Evolutionary conservation across 73 alveolate genomes (phyloP).

Genomic region (Tetrahymena elliotti): DNA sequence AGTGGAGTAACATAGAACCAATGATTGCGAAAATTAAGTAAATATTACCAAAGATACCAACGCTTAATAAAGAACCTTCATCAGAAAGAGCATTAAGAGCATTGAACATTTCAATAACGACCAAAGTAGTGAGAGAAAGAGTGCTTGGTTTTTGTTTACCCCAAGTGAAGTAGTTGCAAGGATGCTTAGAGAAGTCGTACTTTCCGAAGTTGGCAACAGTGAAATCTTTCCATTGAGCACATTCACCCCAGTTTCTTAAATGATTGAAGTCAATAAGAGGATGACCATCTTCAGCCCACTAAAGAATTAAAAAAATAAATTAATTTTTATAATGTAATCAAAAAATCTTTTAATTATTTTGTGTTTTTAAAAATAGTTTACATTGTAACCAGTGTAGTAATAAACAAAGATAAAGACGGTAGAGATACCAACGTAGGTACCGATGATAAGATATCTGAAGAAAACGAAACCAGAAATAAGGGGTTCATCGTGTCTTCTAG

Average conservation of each 20-base stretch:
- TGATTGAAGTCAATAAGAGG: constrained; percentile 18
- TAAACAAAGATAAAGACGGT: constrained; percentile 72
- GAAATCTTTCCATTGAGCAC: constrained; percentile 73
- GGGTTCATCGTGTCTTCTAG: constrained; percentile 77
- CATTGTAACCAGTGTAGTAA: constrained; percentile 61
- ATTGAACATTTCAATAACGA: constrained; percentile 91
- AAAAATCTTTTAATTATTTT: no score
- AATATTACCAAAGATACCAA: constrained; percentile 66
- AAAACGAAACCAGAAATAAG: constrained; percentile 57
- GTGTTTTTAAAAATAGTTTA: constrained; percentile 40
- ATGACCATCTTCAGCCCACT: constrained; percentile 48
- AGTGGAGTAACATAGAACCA: constrained; percentile 65
- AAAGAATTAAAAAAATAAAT: neutral
- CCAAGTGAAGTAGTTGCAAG: constrained; percentile 89
- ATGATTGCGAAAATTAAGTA: constrained; percentile 55
- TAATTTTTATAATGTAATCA: neutral
- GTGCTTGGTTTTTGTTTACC: constrained; percentile 94
- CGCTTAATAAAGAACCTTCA: constrained; percentile 62
- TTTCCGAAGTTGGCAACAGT: constrained; percentile 45
- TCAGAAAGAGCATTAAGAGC: constrained; percentile 95
- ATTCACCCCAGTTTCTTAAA: constrained; percentile 51
- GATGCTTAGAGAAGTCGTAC: constrained; percentile 59
- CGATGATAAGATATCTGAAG: constrained; percentile 65
- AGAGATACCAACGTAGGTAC: constrained; percentile 88
- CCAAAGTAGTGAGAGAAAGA: constrained; percentile 77